Evolutionary conservation across 768 basidiomycete species (phyloP).

Genomic region (Coprinopsis cinerea): DNA sequence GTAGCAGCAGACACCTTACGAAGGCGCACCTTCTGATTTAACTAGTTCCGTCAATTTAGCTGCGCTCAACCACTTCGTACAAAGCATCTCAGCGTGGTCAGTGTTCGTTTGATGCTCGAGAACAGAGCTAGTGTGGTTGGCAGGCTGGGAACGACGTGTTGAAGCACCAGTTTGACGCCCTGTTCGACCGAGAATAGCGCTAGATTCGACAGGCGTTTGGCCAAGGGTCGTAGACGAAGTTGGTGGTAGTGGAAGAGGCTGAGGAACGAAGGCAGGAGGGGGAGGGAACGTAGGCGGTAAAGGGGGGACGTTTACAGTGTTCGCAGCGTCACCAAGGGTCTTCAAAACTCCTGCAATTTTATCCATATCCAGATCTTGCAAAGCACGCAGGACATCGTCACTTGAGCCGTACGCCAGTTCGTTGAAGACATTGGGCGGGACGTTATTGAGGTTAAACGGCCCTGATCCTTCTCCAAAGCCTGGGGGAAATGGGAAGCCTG

Average conservation of each 20-base stretch:
- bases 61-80: conserved; percentile 75
- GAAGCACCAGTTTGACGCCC: conserved; percentile 20
- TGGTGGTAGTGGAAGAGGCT: conserved; percentile 20
- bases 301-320: conserved; percentile 33
- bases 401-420: conserved; percentile 48
- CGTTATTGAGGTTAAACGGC: conserved; percentile 14
- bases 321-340: conserved; percentile 54
- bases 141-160: conserved; percentile 10
- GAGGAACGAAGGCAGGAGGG: conserved; percentile 17
- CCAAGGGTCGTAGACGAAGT: conserved; percentile 24
- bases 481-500: conserved; percentile 15
- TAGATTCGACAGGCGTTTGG: conserved; percentile 38
- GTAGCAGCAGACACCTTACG: background rate
- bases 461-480: conserved; percentile 8
- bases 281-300: conserved; percentile 18
- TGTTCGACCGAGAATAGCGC: conserved; percentile 35
- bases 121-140: conserved; percentile 31
- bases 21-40: conserved; percentile 51
- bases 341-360: conserved; percentile 66
- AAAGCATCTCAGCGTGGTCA: conserved; percentile 62
- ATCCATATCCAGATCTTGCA: conserved; percentile 68
- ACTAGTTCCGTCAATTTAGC: conserved; percentile 64
- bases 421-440: conserved; percentile 22
- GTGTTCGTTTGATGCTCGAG: conserved; percentile 38
- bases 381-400: conserved; percentile 66